These are phyloP conservation scores for Thelonectria blattea DNA, from an alignment of 2,329 filamentous ascomycete species.

Conservation along the genomic window DNA sequence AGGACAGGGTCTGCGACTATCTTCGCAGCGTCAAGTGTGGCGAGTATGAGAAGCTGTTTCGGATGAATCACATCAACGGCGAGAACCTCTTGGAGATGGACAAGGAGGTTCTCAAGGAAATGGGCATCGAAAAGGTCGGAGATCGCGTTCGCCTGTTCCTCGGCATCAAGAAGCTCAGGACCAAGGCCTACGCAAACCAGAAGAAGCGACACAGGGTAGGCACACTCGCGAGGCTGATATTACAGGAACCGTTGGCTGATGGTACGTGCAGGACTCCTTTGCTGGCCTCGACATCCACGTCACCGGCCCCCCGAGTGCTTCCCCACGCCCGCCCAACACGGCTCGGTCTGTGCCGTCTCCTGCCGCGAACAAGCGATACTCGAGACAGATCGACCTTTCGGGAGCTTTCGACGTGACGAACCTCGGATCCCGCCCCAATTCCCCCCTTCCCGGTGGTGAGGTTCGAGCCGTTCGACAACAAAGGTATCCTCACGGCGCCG, in stretches of 20 bases:
- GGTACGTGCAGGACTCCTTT: conserved; percentile 73
- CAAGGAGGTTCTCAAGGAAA: conserved; percentile 93
- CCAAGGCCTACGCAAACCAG: conserved; percentile 75
- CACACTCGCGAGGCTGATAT: conserved; percentile 20
- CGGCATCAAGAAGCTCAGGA: conserved; percentile 82
- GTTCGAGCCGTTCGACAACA: conserved; percentile 56
- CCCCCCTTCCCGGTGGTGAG: conserved; percentile 64
- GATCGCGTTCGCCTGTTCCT: conserved; percentile 91
- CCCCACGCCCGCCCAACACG: conserved; percentile 64
- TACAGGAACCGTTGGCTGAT: conserved; percentile 15
- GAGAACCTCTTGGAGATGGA: conserved; percentile 97
- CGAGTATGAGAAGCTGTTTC: conserved; percentile 90
- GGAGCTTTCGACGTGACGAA: conserved; percentile 55
- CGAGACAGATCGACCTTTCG: conserved; percentile 61
- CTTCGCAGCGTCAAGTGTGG: conserved; percentile 88
- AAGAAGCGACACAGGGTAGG: conserved; percentile 86
- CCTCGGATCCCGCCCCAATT: conserved; percentile 70
- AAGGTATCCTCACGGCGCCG: conserved; percentile 63
- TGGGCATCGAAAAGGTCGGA: conserved; percentile 97
- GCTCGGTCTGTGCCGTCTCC: conserved; percentile 53
- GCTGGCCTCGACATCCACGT: conserved; percentile 74
- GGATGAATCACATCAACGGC: conserved; percentile 95
- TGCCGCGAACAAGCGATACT: conserved; percentile 65
- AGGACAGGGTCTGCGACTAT: conserved; percentile 91
- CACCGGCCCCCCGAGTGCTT: conserved; percentile 45